These are phyloP conservation scores for Paxillus ammoniavirescens DNA, from an alignment of 768 basidiomycete genomes.

Conservation along the genomic window DNA sequence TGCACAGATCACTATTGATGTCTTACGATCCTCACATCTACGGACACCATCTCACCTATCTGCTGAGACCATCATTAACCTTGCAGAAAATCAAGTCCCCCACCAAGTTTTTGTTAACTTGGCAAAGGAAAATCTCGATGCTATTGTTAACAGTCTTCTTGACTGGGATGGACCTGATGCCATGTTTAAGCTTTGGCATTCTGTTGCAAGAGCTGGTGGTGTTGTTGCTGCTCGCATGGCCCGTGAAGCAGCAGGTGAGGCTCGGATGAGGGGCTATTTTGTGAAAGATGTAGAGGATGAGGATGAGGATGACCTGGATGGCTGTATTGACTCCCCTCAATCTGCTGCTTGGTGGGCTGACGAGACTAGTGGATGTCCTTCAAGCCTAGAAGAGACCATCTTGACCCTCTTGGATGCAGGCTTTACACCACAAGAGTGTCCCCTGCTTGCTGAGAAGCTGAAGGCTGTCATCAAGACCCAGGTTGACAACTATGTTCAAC, in stretches of 20 bases:
- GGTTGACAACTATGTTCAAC: slow-evolving; percentile 41
- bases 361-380: slow-evolving; percentile 57
- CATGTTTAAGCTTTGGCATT: slow-evolving; percentile 41
- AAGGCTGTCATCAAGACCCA: slow-evolving; percentile 44
- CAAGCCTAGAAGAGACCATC: slow-evolving; percentile 59
- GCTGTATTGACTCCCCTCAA: slow-evolving; percentile 27
- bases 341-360: slow-evolving; percentile 76
- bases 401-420: slow-evolving; percentile 58
- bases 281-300: slow-evolving; percentile 38
- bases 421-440: slow-evolving; percentile 49
- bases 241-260: slow-evolving; percentile 30
- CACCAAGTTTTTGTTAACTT: slow-evolving; percentile 38
- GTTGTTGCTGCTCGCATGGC: slow-evolving; percentile 41
- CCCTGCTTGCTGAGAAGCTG: slow-evolving; percentile 54
- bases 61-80: slow-evolving; percentile 59
- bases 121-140: slow-evolving; percentile 34
- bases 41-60: slow-evolving; percentile 47
- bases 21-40: slow-evolving; percentile 52
- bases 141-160: slow-evolving; percentile 38
- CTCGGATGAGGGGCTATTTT: slow-evolving; percentile 43
- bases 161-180: slow-evolving; percentile 45
- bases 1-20: slow-evolving; percentile 48
- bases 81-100: slow-evolving; percentile 63
- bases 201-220: slow-evolving; percentile 39
- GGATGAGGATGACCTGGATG: slow-evolving; percentile 36